Evolutionary conservation across 2,329 filamentous ascomycete genomes (phyloP).

Genomic region (Fusarium incarnatum): DNA sequence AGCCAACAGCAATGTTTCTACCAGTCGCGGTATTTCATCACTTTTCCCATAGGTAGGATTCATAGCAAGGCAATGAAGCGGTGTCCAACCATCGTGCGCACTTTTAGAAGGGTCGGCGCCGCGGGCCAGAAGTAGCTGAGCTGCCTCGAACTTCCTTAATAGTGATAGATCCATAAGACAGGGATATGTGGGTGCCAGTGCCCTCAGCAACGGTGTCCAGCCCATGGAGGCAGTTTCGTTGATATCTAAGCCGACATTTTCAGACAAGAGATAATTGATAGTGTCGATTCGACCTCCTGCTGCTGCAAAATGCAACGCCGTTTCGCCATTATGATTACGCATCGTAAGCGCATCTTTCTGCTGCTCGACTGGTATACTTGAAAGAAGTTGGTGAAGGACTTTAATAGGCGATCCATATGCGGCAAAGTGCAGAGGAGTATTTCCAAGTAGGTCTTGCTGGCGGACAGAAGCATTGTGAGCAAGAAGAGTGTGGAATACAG

Average conservation of each 20-base stretch:
- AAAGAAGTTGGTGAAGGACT: neutral
- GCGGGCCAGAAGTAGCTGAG: neutral
- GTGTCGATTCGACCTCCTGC: neutral
- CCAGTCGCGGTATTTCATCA: neutral
- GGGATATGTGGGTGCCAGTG: neutral
- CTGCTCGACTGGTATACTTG: neutral
- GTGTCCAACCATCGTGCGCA: neutral
- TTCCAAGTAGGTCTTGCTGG: neutral
- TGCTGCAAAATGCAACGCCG: neutral
- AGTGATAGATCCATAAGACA: neutral
- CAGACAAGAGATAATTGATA: neutral
- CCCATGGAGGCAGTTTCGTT: neutral
- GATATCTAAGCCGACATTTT: neutral
- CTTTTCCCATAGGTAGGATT: neutral
- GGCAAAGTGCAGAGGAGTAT: neutral
- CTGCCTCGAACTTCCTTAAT: neutral
- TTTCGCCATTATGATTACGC: neutral
- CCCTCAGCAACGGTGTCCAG: neutral
- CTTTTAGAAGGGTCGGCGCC: neutral
- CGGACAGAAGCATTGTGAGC: neutral
- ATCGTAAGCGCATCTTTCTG: neutral
- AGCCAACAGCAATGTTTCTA: neutral
- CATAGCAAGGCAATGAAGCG: neutral
- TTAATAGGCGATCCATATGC: neutral
- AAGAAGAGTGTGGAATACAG: neutral